Evolutionary conservation across 345 rosid genomes (phyloP).

Genomic region (Euclidium syriacum): DNA sequence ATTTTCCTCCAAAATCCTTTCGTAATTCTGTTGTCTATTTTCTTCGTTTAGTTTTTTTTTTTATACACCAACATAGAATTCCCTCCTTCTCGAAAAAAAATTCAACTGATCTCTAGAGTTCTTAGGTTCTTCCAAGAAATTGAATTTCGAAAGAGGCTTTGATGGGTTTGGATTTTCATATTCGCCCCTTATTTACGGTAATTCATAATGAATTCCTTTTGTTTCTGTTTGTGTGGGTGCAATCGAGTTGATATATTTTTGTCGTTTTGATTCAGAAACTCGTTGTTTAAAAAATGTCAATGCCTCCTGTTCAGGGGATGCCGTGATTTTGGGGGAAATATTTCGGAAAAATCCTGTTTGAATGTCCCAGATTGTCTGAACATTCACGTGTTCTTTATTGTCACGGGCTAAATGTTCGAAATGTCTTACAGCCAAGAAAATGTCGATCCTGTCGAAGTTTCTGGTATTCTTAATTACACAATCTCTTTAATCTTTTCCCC

Average conservation of each 20-base stretch:
- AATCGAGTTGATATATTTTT: not conserved
- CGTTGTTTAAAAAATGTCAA: not conserved
- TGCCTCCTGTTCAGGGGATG: slow-evolving; percentile 17
- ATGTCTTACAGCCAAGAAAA: slow-evolving; percentile 56
- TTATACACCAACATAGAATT: not conserved
- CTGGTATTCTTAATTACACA: slow-evolving; percentile 33
- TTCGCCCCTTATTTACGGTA: slow-evolving; percentile 8
- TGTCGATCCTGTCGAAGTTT: slow-evolving; percentile 30
- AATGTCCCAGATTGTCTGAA: slow-evolving; percentile 15
- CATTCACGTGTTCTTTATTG: slow-evolving; percentile 11
- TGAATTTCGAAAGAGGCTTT: slow-evolving; percentile 1
- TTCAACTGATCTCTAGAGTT: slow-evolving; percentile 3
- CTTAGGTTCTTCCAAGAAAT: slow-evolving; percentile 13
- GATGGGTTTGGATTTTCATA: slow-evolving; percentile 12
- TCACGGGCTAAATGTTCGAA: slow-evolving; percentile 28
- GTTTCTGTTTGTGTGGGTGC: not conserved
- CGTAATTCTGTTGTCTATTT: not conserved
- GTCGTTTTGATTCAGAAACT: slow-evolving; percentile 13
- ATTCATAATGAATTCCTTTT: not conserved
- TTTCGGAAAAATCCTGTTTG: slow-evolving; percentile 9
- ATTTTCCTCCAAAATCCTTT: slow-evolving; percentile 10
- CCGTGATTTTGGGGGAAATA: not conserved
- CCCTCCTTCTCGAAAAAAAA: not conserved
- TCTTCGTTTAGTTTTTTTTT: slow-evolving; percentile 5
- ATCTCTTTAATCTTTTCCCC: not conserved